A percentile compares a stretch with the other conserved stretches of the same genome.
Evolutionary conservation across 768 basidiomycete genomes (phyloP).

Genomic region (Leccinum imitatum): DNA sequence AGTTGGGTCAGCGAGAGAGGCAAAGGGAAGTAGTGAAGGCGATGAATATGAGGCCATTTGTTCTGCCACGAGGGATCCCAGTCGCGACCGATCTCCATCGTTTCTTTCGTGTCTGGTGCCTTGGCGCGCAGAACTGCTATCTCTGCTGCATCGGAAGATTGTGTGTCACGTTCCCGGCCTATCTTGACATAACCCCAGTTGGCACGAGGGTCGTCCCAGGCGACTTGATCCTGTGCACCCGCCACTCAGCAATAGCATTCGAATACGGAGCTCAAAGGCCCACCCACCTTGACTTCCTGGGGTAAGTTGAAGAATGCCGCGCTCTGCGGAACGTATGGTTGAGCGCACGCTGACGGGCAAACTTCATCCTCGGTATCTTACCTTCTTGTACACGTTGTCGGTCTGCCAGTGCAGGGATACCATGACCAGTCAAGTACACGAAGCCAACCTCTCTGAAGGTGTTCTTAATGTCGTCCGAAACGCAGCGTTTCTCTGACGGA

Average conservation of each 20-base stretch:
- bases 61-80: constrained; percentile 79
- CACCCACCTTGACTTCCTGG: constrained; percentile 53
- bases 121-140: constrained; percentile 71
- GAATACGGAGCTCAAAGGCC: neutral
- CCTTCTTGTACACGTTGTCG: constrained; percentile 64
- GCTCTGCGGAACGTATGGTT: constrained; percentile 49
- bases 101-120: constrained; percentile 81
- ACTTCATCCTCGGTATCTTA: constrained; percentile 25
- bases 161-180: constrained; percentile 81
- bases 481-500: constrained; percentile 52
- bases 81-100: constrained; percentile 88
- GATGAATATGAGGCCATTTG: constrained; percentile 56
- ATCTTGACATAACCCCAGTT: constrained; percentile 83
- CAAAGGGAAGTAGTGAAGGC: too few relatives aligned
- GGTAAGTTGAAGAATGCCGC: constrained; percentile 73
- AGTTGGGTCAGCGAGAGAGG: too few relatives aligned
- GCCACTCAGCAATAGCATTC: neutral
- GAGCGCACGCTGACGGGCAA: neutral
- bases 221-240: constrained; percentile 50
- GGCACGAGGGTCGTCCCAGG: constrained; percentile 83
- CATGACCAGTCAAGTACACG: constrained; percentile 74
- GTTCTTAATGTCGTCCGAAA: constrained; percentile 65
- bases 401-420: constrained; percentile 56
- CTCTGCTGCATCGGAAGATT: constrained; percentile 65
- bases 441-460: constrained; percentile 84